Evolutionary conservation across 2,329 filamentous ascomycete genomes (phyloP).

Genomic region (Chrysosporium keratinophilum): DNA sequence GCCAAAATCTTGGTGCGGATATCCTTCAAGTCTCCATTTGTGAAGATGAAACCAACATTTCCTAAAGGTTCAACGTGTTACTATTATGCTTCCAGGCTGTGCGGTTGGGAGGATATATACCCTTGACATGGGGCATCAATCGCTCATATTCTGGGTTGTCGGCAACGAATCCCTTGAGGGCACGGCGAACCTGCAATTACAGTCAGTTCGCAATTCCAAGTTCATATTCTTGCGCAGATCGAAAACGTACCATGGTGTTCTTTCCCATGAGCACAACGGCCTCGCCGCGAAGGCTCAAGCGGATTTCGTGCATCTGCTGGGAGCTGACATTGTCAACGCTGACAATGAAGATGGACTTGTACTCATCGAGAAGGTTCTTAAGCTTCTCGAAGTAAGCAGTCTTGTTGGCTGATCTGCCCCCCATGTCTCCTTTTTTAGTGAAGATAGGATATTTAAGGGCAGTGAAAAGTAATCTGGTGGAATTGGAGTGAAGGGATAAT

Average conservation of each 20-base stretch:
- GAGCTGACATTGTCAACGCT: constrained; percentile 98
- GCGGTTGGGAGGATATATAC: constrained; percentile 28
- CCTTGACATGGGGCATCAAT: constrained; percentile 88
- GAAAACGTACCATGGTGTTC: constrained; percentile 86
- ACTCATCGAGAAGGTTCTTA: constrained; percentile 90
- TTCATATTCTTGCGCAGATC: background rate
- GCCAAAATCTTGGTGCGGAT: constrained; percentile 86
- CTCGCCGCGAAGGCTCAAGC: constrained; percentile 76
- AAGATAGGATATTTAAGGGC: constrained; percentile 99
- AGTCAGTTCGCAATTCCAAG: constrained; percentile 1
- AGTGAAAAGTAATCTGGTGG: constrained; percentile 45
- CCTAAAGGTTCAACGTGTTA: constrained; percentile 35
- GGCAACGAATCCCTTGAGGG: constrained; percentile 82
- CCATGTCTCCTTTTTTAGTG: constrained; percentile 90
- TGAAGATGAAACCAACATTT: constrained; percentile 99
- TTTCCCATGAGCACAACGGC: constrained; percentile 98
- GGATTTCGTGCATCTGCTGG: constrained; percentile 99
- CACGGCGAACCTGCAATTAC: constrained; percentile 67
- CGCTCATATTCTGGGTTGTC: constrained; percentile 97
- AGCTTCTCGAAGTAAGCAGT: constrained; percentile 99
- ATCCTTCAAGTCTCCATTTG: constrained; percentile 87
- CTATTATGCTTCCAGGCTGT: background rate
- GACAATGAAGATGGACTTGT: constrained; percentile 97
- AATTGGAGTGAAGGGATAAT: constrained; percentile 16
- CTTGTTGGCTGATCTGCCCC: constrained; percentile 93